Evolutionary conservation across 179 eudicot genomes (phyloP).

Genomic region (Beta corolliflora): DNA sequence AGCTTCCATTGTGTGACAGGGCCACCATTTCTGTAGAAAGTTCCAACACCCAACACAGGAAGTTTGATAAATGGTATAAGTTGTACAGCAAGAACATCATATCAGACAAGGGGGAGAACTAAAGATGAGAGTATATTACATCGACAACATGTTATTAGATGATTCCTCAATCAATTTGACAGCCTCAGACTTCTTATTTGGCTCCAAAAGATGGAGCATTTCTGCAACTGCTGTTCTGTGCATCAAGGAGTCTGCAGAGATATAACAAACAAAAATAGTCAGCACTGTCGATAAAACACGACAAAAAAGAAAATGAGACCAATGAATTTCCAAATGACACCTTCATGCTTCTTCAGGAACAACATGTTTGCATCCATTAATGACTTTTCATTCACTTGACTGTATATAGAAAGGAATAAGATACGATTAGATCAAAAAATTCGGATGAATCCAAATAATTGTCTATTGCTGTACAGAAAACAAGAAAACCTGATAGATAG

Average conservation of each 20-base stretch:
- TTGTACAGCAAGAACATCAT: no score
- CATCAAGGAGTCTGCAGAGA: constrained; percentile 73
- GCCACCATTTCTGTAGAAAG: constrained; percentile 55
- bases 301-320: not conserved
- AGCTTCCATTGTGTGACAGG: constrained; percentile 64
- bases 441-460: not conserved
- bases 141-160: constrained; percentile 45
- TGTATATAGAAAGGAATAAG: constrained; percentile 29
- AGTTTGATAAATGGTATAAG: not conserved
- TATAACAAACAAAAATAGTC: not conserved
- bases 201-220: constrained; percentile 75
- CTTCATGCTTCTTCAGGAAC: constrained; percentile 82
- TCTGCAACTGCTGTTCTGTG: constrained; percentile 97
- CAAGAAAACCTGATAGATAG: constrained; percentile 63
- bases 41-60: not conserved
- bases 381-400: constrained; percentile 80
- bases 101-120: not conserved
- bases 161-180: constrained; percentile 72
- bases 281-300: not conserved
- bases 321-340: constrained; percentile 34
- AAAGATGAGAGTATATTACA: constrained; percentile 41
- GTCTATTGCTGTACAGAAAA: not conserved
- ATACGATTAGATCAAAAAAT: constrained; percentile 4
- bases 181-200: constrained; percentile 73
- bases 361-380: constrained; percentile 65